Evolutionary conservation across 352 stramenopile genomes (phyloP), one percentile per base, ranked within the genome.

Genomic region (Phytophthora aleatoria): DNA sequence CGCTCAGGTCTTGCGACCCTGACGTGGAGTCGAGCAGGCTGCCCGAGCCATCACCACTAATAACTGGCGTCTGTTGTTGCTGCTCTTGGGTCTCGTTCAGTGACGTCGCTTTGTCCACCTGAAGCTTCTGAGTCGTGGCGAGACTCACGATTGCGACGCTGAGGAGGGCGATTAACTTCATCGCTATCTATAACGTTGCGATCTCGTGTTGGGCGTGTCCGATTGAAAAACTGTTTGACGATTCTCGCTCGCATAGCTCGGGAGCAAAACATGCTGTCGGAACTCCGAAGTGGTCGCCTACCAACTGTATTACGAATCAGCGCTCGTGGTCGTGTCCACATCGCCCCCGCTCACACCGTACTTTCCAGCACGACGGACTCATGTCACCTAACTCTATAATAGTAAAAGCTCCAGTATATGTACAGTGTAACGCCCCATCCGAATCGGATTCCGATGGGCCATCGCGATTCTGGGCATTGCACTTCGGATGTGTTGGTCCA

Each of bases 61-160:
- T 20, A 20, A 20, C n/a, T 38, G 35, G 5, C 12, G 2, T 5
- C 12, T 53, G 47, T 27, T 27, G 13, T 26, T 53, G 47, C 15
- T 58, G 36, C 28, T 49, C 26, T 58, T 58, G 36, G 5, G 9
- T 58, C 28, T 28, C 20, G 12, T 27, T 41, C n/a, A 28, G 12
- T 15, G 47, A 41, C 28, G 51, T n/a, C 20, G 8, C 7, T 49
- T 30, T 28, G 35, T 47, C 7, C 11, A 38, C 51, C 27, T 55
- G 15, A 16, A 50, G 44, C 44, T 50, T 12, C 48, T 28, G 36
- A 41, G 38, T 26, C n/a, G 39, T 49, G n/a, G 51, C 27, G 15
- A 49, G 26, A 13, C 51, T 16, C 27, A 49, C 50, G 27, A 57
- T 28, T 16, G 26, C 38, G 27, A 58, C 15, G 26, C 39, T 27